Conservation (phyloP, 805 yeast species). For the Kodamaea laetipori region DNA sequence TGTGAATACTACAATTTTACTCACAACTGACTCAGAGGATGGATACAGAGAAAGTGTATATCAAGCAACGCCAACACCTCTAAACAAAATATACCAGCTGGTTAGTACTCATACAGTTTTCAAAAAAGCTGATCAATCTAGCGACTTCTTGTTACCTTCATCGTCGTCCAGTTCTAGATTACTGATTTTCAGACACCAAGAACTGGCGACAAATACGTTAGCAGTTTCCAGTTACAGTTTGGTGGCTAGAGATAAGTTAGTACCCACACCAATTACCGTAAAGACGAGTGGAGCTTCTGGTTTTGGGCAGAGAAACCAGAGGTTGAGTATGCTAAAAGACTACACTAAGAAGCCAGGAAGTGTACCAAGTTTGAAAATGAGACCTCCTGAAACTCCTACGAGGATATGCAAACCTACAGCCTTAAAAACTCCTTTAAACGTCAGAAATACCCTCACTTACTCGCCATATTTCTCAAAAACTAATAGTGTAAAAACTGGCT, state of each 20-base stretch:
- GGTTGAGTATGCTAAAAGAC: no score
- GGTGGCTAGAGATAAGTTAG: background rate
- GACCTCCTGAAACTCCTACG: no score
- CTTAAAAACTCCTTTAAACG: no score
- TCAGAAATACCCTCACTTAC: no score
- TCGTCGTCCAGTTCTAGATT: background rate
- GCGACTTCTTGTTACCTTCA: background rate
- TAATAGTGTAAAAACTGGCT: no score
- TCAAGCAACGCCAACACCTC: constrained; percentile 1
- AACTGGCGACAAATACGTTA: background rate
- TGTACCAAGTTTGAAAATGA: no score
- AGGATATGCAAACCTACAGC: no score
- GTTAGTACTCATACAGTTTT: background rate
- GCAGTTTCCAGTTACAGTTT: background rate
- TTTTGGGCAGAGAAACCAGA: no score
- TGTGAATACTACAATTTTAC: background rate
- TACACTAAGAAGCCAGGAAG: no score
- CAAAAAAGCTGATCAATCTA: background rate
- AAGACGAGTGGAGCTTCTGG: no score
- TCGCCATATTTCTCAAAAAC: no score
- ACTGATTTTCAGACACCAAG: background rate
- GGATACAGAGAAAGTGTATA: background rate
- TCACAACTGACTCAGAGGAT: background rate
- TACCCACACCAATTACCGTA: no score
- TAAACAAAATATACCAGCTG: background rate